Evolutionary conservation across 441 rosid species (phyloP).

Genomic region (Mallotus repandus): DNA sequence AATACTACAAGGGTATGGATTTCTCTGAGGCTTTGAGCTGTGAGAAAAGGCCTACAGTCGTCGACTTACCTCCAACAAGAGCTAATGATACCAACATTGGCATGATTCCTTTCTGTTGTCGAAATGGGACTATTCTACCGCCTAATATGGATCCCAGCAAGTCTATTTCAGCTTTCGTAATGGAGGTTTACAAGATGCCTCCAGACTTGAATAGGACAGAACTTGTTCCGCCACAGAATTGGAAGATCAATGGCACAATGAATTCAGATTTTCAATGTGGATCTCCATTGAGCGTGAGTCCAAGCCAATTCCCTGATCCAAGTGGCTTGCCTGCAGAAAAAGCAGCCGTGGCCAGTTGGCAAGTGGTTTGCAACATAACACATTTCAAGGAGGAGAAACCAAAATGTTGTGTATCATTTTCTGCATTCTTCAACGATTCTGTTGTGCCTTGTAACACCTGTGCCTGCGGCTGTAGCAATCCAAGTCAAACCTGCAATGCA

Average conservation of each 20-base stretch:
- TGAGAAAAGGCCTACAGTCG: constrained; percentile 59
- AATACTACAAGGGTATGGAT: constrained; percentile 45
- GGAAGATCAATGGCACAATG: constrained; percentile 70
- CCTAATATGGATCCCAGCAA: constrained; percentile 62
- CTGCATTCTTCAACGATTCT: constrained; percentile 79
- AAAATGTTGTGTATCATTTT: constrained; percentile 85
- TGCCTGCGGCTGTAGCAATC: constrained; percentile 70
- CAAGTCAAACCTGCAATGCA: constrained; percentile 50
- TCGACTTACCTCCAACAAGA: constrained; percentile 76
- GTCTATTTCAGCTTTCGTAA: constrained; percentile 66
- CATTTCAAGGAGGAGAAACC: constrained; percentile 48
- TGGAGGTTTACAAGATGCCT: constrained; percentile 88
- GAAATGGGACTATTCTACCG: constrained; percentile 81
- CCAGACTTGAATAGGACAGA: constrained; percentile 67
- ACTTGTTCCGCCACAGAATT: constrained; percentile 68
- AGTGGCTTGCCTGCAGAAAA: constrained; percentile 54
- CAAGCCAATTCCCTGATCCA: constrained; percentile 63
- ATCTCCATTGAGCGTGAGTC: constrained; percentile 66
- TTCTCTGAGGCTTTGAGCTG: constrained; percentile 70
- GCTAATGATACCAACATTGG: constrained; percentile 71
- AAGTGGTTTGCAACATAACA: constrained; percentile 81
- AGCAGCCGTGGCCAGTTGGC: constrained; percentile 79
- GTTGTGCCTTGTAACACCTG: constrained; percentile 78
- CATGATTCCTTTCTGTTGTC: constrained; percentile 68
- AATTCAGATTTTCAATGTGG: constrained; percentile 76